Base-by-base conservation (phyloP, 2,329 filamentous ascomycete species). In the Aspergillus quadricinctus region DNA sequence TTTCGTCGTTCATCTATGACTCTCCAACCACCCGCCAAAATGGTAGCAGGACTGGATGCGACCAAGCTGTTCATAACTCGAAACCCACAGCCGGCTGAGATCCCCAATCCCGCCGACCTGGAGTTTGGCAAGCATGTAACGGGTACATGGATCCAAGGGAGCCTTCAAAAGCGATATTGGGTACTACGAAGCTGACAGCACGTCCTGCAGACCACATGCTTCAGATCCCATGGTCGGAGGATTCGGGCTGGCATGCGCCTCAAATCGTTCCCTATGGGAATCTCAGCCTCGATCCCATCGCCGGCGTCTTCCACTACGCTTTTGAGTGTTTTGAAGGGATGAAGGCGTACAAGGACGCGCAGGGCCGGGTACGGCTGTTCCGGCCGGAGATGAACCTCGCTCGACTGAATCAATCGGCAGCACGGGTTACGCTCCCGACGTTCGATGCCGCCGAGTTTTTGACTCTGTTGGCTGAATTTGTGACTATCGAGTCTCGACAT, bases 281-380 rank as follows among this genome's bases (percentile, higher is more conserved):
- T 4, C 75, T 93, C 50, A 79, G 79, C 54, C 83, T 94, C 64
- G 86, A 89, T 80, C 90, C 90, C 35, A 90, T 86, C 1, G 88
- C 89, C 19, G 88, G 84, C 5, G 84, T 85, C 57, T 81, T 94
- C 52, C 89, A 94, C 79, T 93, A 93, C 73, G 89, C 89, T 1
- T 92, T 88, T 37, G 87, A 92, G 74, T 93, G 90, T 75, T 94
- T 93, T 76, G 90, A 94, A 75, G 90, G 90, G 5, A 77, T 85
- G 72, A 94, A 93, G 73, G 83, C 82, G 41, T 83, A 83, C 69
- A 85, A 83, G 69, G 74, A 84, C 71, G 69, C 81, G 64, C 88
- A 92, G 71, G 86, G 85, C 64, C 81, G 80, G 62, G 80, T 90
- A 28, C 84, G 88, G 53, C 77, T 91, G 54, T 92, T 92, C 81